Evolutionary conservation across 495 filamentous ascomycete species (phyloP), one percentile per base, ranked within the genome.

Genomic region (Xylaria intraflava): DNA sequence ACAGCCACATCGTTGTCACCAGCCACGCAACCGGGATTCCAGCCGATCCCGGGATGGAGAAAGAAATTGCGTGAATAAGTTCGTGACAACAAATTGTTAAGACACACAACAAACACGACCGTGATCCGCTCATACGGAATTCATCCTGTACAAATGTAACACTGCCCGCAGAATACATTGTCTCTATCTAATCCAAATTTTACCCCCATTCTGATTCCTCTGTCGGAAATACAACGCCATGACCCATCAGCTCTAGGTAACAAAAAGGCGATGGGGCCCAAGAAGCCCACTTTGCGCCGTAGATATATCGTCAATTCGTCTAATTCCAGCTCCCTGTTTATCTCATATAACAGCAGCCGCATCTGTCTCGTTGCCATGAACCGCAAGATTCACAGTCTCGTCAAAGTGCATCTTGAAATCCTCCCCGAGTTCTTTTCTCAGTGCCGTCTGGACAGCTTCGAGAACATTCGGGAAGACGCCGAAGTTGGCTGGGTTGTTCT

Each of bases 401-500:
- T 74, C 69, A 59, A 72, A 76, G 56, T 71, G 59, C 56, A 74
- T 74, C 44, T 61, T 59, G 58, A 76, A 89, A 64, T 72, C 86
- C 74, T 64, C 82, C 11, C 78, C 82, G 2, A 81, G 77, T 53
- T 96, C 83, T 53, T 88, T 87, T 72, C 95, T 78, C 72, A 95
- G 89, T 62, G 96, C 92, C 77, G 96, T 86, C 68, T 95, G 92
- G 62, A 96, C 92, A 60, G 96, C 96, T 57, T 86, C 79, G 36
- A 88, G 83, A 62, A 96, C 92, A 55, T 83, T 81, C 49, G 72
- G 65, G 75, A 88, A 96, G 46, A 98, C 80, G 29, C 93, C 93
- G 69, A 95, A 85, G 69, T 88, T 88, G 53, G 93, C 92, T 12
- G 93, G 93, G 67, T 96, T 90, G 58, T 92, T 90, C 72, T 97